Conservation (phyloP, 441 rosid species). For the Pelargonium citronellum region DNA sequence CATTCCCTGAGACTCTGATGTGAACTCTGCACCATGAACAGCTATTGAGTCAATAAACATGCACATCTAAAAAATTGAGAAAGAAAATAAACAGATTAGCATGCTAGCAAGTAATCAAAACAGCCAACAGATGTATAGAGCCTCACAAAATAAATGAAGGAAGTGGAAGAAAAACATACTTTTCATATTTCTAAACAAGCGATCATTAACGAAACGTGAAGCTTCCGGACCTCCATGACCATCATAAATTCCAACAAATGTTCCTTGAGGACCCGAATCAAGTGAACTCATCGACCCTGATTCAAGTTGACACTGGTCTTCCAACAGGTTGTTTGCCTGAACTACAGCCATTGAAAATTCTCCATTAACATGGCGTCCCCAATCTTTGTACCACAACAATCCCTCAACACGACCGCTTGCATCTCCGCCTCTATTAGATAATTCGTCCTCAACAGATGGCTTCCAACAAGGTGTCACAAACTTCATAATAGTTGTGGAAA, state of each 20-base stretch:
- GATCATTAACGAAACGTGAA: conserved; percentile 50
- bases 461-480: conserved; percentile 73
- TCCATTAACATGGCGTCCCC: conserved; percentile 59
- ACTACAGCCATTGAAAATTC: conserved; percentile 73
- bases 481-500: conserved; percentile 17
- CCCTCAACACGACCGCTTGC: conserved; percentile 45
- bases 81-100: not conserved
- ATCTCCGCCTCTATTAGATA: conserved; percentile 19
- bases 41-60: not conserved
- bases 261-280: conserved; percentile 59
- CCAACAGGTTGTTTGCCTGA: conserved; percentile 65
- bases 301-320: conserved; percentile 61
- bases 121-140: not conserved
- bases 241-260: conserved; percentile 71
- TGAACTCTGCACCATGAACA: conserved; percentile 50
- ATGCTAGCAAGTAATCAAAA: not conserved
- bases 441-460: conserved; percentile 30
- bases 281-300: conserved; percentile 21
- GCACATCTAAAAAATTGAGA: no score
- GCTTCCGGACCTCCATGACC: conserved; percentile 84
- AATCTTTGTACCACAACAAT: conserved; percentile 60
- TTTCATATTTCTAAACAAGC: conserved; percentile 53
- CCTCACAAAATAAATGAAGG: conserved; percentile 1
- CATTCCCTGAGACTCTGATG: conserved; percentile 71
- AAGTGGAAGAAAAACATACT: conserved; percentile 33